These are phyloP conservation scores for Hymenoscyphus albidus DNA, from an alignment of 2,329 filamentous ascomycete species.

Conservation along the genomic window DNA sequence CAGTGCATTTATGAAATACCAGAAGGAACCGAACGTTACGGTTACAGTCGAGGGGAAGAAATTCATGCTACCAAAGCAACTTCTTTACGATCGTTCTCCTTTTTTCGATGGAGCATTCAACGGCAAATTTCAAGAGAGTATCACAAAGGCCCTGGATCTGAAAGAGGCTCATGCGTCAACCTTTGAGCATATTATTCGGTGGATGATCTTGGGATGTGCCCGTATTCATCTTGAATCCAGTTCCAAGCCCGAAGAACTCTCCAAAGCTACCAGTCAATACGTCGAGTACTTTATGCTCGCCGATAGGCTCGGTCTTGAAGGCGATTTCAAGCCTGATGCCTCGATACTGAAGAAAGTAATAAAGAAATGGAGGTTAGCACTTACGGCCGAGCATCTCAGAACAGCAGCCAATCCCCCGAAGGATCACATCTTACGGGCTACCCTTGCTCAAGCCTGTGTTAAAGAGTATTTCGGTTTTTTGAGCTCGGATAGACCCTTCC, in stretches of 20 bases:
- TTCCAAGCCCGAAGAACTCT: no score
- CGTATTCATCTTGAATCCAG: no score
- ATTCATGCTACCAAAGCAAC: constrained; percentile 15
- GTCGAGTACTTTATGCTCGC: no score
- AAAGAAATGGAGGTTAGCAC: no score
- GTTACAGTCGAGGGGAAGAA: constrained; percentile 6
- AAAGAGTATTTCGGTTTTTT: neutral
- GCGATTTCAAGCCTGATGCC: no score
- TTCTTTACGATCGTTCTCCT: constrained; percentile 16
- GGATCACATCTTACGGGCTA: neutral
- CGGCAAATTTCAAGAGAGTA: constrained; percentile 16
- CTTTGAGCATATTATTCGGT: constrained; percentile 19
- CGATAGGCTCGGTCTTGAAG: no score
- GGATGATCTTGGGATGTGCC: constrained; percentile 11
- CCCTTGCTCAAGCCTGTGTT: neutral
- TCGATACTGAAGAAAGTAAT: no score
- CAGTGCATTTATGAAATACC: constrained; percentile 9
- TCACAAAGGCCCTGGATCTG: constrained; percentile 6
- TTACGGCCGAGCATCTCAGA: neutral
- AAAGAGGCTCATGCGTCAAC: constrained; percentile 8
- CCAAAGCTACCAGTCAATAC: no score
- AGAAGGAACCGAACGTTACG: constrained; percentile 8
- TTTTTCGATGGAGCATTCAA: constrained; percentile 21
- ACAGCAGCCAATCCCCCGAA: neutral
- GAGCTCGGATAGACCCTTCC: no score